Base-by-base conservation (phyloP, 495 filamentous ascomycete species). In the Lepidopterella palustris region DNA sequence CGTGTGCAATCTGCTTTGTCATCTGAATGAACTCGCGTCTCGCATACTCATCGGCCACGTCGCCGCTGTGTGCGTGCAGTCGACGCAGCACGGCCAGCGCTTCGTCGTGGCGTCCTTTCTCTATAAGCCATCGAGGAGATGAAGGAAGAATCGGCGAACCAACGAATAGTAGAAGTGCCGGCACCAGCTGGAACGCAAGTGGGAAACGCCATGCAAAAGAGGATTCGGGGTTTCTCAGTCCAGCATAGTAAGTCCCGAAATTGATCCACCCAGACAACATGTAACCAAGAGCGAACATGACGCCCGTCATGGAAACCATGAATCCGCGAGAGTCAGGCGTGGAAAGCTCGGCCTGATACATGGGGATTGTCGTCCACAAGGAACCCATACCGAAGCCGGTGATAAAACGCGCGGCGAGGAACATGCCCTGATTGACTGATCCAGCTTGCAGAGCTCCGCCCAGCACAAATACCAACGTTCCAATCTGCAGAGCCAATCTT, bases 371-470 rank as follows among this genome's bases (percentile, higher is more conserved):
- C 18, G 74, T 76, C 4, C 75, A 73, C 0, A 81, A 68, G 5
- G 76, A 74, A 40, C 78, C 78, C 23, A 75, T 70, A 25, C 78
- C 78, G n/a, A 76, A 66, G 18, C 78, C 77, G 24, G 75, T 74
- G 39, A 79, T 70, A 24, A 80, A 75, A 1, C 79, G 72, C 1
- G 73, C 78, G 20, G 72, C 73, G 52, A 78, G 71, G 67, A 80
- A 79, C 78, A 80, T 81, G 11, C 71, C 74, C 65, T 64, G 61
- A 24, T 73, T 73, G 39, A 74, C 63, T 56, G 75, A 74, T 13
- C 72, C 76, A 45, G 74, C 57, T 11, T 74, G 74, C 0, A 81
- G 68, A 5, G 77, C 77, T 26, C 72, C 79, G 48, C 77, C 77
- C 42, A 78, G 65, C 35, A 79, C 51, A 3, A 74, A 60, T 32